phyloP scores from a whole-genome alignment of 371 early-diverging fungal genomes.

The Mortierella sp. region DNA sequence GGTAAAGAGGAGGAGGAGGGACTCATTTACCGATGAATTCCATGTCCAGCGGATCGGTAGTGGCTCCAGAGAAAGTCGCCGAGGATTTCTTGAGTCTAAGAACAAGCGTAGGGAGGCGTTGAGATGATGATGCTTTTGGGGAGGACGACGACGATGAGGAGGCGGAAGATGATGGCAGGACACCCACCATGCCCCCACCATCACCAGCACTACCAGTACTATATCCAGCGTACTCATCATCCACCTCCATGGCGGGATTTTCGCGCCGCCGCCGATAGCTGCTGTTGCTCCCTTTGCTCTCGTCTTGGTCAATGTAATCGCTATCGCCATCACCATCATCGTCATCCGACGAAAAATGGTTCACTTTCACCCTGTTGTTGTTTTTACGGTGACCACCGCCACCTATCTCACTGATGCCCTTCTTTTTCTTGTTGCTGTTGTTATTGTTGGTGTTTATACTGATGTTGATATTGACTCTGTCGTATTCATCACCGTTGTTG shows the following conservation, averaged over 20 bases:
- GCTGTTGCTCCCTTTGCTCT: background rate
- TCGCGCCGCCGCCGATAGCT: background rate
- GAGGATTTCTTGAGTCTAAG: slow-evolving; percentile 55
- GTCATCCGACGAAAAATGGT: background rate
- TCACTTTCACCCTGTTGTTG: background rate
- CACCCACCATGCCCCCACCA: slow-evolving; percentile 22
- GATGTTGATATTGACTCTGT: background rate
- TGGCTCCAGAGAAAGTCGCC: slow-evolving; percentile 32
- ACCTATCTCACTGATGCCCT: background rate
- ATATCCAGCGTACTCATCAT: background rate
- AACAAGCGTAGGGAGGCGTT: slow-evolving; percentile 37
- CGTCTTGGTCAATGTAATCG: slow-evolving; percentile 15
- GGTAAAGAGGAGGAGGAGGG: background rate
- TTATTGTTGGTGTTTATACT: background rate
- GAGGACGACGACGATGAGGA: slow-evolving; percentile 19
- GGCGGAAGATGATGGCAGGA: slow-evolving; percentile 12
- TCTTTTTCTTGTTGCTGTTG: background rate
- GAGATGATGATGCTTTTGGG: slow-evolving; percentile 37
- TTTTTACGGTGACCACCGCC: background rate
- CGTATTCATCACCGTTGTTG: slow-evolving; percentile 10
- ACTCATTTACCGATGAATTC: slow-evolving; percentile 51
- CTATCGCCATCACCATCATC: slow-evolving; percentile 13
- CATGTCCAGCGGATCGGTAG: slow-evolving; percentile 39
- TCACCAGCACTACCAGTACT: background rate
- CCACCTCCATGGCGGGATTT: background rate